phyloP scores from a whole-genome alignment of 805 yeast genomes.

The Nakazawaea ambrosiae region DNA sequence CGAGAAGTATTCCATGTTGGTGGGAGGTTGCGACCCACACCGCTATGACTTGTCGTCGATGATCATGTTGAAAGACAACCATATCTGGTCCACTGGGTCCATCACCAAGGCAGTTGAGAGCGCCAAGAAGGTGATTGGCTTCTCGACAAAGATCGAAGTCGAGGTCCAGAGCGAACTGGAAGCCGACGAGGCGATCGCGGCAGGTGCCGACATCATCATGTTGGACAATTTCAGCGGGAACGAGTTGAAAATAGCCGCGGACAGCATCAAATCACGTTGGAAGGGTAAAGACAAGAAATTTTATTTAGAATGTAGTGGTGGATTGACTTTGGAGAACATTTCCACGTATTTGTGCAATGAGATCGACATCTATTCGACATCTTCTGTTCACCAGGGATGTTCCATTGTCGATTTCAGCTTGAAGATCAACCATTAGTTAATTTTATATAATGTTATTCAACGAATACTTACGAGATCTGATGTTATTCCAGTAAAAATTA shows the following conservation, averaged over 20 bases:
- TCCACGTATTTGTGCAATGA: conserved; percentile 61
- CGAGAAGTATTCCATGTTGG: conserved; percentile 91
- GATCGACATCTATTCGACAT: conserved; percentile 85
- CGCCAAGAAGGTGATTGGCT: conserved; percentile 82
- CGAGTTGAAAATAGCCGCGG: conserved; percentile 59
- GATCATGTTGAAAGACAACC: conserved; percentile 97
- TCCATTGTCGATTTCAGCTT: conserved; percentile 77
- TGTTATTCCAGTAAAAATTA: too few species aligned
- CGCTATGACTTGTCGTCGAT: conserved; percentile 85
- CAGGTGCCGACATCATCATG: conserved; percentile 96
- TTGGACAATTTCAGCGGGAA: conserved; percentile 77
- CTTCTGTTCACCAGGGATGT: conserved; percentile 89
- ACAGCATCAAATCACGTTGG: conserved; percentile 53
- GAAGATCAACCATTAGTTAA: conserved; percentile 42
- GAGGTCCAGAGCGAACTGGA: conserved; percentile 82
- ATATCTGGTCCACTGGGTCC: conserved; percentile 88
- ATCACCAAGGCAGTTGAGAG: conserved; percentile 74
- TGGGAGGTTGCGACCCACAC: conserved; percentile 92
- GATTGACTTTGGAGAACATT: conserved; percentile 67
- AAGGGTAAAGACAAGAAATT: conserved; percentile 38
- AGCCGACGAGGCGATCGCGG: conserved; percentile 86
- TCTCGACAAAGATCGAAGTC: conserved; percentile 85
- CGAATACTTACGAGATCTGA: neutral
- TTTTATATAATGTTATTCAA: too few species aligned
- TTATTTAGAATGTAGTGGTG: conserved; percentile 88